Conservation (phyloP, 2,329 filamentous ascomycete species). For the Lecanicillium sp. region DNA sequence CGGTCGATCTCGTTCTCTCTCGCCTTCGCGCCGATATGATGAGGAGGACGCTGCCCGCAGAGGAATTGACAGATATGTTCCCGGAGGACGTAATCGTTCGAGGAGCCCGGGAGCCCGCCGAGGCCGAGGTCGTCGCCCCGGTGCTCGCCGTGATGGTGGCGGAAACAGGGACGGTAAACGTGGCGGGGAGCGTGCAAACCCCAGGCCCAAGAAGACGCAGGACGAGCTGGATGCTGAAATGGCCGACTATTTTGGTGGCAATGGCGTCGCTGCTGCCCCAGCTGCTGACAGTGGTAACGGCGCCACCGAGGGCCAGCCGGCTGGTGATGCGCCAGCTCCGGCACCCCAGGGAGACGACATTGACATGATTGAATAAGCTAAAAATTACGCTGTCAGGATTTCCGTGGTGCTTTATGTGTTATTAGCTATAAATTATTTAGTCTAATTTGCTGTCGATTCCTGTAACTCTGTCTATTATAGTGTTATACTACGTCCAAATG, state of each 20-base stretch:
- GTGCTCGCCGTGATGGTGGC: conserved; percentile 33
- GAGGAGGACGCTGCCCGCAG: conserved; percentile 54
- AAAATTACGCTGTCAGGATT: background rate
- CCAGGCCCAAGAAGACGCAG: conserved; percentile 72
- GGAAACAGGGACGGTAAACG: conserved; percentile 17
- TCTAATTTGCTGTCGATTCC: too few species aligned
- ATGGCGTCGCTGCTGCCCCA: conserved; percentile 25
- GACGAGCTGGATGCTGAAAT: conserved; percentile 95
- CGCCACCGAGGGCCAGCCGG: conserved; percentile 9
- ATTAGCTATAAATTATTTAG: too few species aligned
- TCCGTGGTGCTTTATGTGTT: too few species aligned
- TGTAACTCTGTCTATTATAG: too few species aligned
- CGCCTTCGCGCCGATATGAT: conserved; percentile 36
- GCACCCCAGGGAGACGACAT: conserved; percentile 42
- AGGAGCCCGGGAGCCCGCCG: conserved; percentile 45
- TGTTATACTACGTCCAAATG: too few species aligned
- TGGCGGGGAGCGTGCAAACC: conserved; percentile 30
- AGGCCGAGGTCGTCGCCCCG: conserved; percentile 41
- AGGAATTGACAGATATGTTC: conserved; percentile 73
- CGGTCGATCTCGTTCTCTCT: conserved; percentile 55
- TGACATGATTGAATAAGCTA: conserved; percentile 59
- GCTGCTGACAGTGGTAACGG: conserved; percentile 20
- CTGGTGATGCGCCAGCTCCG: conserved; percentile 16
- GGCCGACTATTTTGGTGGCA: conserved; percentile 76
- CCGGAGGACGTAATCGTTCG: conserved; percentile 45